These are phyloP conservation scores for Apophysomyces elegans DNA, from an alignment of 371 early-diverging fungal genomes.

Conservation along the genomic window DNA sequence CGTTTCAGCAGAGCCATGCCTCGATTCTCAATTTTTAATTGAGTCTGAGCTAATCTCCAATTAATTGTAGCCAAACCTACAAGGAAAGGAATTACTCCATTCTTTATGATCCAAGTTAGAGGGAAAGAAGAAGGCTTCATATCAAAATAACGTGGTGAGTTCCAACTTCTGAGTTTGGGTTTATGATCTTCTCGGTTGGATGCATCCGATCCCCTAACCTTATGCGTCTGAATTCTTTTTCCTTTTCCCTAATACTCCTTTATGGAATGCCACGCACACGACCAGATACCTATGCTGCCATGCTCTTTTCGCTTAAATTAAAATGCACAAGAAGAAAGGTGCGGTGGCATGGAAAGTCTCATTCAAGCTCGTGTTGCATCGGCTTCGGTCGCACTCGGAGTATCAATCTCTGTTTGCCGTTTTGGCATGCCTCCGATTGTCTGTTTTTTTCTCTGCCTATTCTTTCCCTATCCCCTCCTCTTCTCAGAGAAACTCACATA, in stretches of 20 bases:
- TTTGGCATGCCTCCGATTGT: background rate
- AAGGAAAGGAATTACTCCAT: too few relatives aligned
- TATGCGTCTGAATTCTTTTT: background rate
- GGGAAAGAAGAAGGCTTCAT: too few relatives aligned
- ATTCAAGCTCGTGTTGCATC: background rate
- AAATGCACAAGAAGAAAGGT: background rate
- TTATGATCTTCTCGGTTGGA: background rate
- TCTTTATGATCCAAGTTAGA: too few relatives aligned
- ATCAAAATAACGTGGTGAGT: too few relatives aligned
- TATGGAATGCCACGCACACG: background rate
- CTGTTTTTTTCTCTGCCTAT: background rate
- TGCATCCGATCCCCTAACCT: conserved; percentile 3
- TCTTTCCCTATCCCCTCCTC: background rate
- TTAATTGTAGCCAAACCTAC: too few relatives aligned
- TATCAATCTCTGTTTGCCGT: background rate
- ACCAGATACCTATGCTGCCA: background rate
- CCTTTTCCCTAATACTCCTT: background rate
- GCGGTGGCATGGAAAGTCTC: background rate
- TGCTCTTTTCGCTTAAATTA: conserved; percentile 8
- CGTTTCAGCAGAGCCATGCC: too few relatives aligned
- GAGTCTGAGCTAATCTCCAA: too few relatives aligned
- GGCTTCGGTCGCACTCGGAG: background rate
- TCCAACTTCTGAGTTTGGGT: too few relatives aligned
- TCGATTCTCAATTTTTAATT: too few relatives aligned
- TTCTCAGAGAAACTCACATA: too few relatives aligned